Evolutionary conservation across 441 rosid species (phyloP).

Genomic region (Daphne laureola): DNA sequence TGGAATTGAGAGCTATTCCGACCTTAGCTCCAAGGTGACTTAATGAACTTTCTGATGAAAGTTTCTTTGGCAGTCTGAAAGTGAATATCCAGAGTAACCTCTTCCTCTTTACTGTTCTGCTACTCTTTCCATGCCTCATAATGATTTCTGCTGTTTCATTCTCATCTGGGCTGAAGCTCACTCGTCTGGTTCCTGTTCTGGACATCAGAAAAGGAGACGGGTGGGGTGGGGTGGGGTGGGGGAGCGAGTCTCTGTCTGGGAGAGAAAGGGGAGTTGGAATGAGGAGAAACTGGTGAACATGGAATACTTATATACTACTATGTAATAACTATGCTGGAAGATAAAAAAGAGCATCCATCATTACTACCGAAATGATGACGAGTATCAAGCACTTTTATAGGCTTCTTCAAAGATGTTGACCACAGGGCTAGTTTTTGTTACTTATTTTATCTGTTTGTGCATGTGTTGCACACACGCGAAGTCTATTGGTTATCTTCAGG

Average conservation of each 20-base stretch:
- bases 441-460: conserved; percentile 10
- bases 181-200: conserved; percentile 42
- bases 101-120: conserved; percentile 28
- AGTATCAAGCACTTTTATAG: conserved; percentile 11
- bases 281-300: conserved; percentile 12
- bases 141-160: conserved; percentile 32
- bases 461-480: conserved; percentile 25
- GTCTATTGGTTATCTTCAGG: not conserved
- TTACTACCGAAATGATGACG: conserved; percentile 15
- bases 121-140: conserved; percentile 32
- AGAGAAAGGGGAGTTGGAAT: conserved; percentile 6
- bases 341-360: conserved; percentile 3
- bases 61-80: conserved; percentile 32
- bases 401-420: conserved; percentile 25
- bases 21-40: conserved; percentile 54
- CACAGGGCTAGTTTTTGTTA: not conserved
- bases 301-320: conserved; percentile 33
- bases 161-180: conserved; percentile 53
- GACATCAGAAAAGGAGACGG: conserved; percentile 30
- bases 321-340: conserved; percentile 13
- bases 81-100: conserved; percentile 32
- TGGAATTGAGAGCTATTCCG: conserved; percentile 38
- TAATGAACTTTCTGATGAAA: conserved; percentile 35
- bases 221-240: not conserved
- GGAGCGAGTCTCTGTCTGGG: conserved; percentile 1